Evolutionary conservation across 768 basidiomycete species (phyloP), one percentile per base, ranked within the genome.

Genomic region (Tylopilus vinaceipallidus): DNA sequence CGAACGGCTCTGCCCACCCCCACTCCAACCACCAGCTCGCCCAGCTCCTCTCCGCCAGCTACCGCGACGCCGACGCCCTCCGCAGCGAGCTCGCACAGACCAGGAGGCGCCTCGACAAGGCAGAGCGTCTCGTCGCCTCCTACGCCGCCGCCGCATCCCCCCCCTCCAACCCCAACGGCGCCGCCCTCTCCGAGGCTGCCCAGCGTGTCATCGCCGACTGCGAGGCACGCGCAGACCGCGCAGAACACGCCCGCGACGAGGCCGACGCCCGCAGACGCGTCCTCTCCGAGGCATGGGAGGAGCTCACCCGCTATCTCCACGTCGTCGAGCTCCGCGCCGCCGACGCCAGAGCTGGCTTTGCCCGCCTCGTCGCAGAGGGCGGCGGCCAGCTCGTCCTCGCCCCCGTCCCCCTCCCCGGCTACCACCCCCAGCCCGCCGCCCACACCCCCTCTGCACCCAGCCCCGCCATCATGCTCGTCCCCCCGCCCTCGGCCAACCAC

Each of bases 161-260:
- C 7, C 54, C 63, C 39, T 32, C 58, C 54, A 56, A 57, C 8
- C 49, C 43, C 52, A 37, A 39, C 44, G 35, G 30, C 50, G 2
- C 45, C 12, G 1, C 55, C 45, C 36, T 66, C 55, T 47, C 72
- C 44, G 64, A 72, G 10, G 49, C 68, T 12, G 61, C 72, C 23
- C 64, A 67, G 35, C 71, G 71, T 44, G 56, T 72, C 57, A 66
- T 79, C 54, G 52, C 69, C 12, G 73, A 79, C 0, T 74, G 71
- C 51, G 81, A 84, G 52, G 69, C 73, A 24, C 79, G 81, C 45
- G 70, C 75, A 2, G 67, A 71, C 30, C 69, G 71, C 45, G 79
- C 80, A 3, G 81, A 84, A 61, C 60, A 64, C 24, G 76, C 74
- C 4, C 71, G 79, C 43, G 82, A 84, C 58, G 82, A 84, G 11